These are phyloP conservation scores for Amanita muscaria DNA, from an alignment of 768 basidiomycete species.

Conservation along the genomic window DNA sequence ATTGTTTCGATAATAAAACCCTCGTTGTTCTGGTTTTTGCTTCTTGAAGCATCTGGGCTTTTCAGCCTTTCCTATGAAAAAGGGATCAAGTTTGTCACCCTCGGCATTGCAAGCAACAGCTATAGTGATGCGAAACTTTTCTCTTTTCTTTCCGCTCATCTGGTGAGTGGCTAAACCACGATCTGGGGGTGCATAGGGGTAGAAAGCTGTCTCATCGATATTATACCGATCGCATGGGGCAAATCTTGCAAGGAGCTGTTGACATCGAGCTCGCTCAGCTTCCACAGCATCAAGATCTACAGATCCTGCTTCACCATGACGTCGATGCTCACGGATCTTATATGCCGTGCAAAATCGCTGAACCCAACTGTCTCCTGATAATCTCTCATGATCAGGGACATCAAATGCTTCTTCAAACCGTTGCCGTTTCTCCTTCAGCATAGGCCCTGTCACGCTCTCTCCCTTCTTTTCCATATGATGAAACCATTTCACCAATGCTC, in stretches of 20 bases:
- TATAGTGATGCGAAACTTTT: slow-evolving; percentile 22
- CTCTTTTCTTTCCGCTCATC: slow-evolving; percentile 26
- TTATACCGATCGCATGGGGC: slow-evolving; percentile 18
- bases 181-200: slow-evolving; percentile 19
- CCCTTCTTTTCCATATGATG: slow-evolving; percentile 17
- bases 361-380: not conserved
- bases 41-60: slow-evolving; percentile 23
- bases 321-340: not conserved
- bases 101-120: slow-evolving; percentile 21
- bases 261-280: slow-evolving; percentile 12
- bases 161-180: slow-evolving; percentile 21
- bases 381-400: not conserved
- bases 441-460: not conserved
- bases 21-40: slow-evolving; percentile 13
- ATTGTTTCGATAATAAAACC: slow-evolving; percentile 30
- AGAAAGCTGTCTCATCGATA: slow-evolving; percentile 18
- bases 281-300: slow-evolving; percentile 15
- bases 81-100: slow-evolving; percentile 21
- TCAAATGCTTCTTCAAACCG: not conserved
- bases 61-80: slow-evolving; percentile 28
- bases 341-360: not conserved
- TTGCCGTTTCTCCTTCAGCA: slow-evolving; percentile 1
- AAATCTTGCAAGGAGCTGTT: slow-evolving; percentile 15
- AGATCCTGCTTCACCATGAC: slow-evolving; percentile 24
- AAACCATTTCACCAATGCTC: slow-evolving; percentile 24